Percentiles rank a stretch among this genome's conserved stretches.
These are phyloP conservation scores for Ophiocordyceps australis DNA, from an alignment of 2,329 filamentous ascomycete species.

Conservation along the genomic window DNA sequence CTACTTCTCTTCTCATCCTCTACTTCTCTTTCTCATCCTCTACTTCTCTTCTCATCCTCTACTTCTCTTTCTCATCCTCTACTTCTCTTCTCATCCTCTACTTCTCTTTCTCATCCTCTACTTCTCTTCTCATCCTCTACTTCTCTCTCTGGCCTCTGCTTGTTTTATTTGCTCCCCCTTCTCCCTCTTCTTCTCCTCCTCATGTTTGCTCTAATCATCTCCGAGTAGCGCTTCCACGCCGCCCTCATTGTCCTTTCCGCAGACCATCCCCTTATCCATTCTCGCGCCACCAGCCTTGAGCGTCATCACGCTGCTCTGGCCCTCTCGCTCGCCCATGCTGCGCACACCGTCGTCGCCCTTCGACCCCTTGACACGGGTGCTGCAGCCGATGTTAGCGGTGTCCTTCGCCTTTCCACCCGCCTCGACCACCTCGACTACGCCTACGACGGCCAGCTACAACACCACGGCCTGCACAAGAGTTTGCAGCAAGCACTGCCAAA, in stretches of 20 bases:
- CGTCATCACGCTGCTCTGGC: slow-evolving; percentile 53
- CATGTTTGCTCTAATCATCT: background rate
- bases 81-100: no score
- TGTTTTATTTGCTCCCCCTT: no score
- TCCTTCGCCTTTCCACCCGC: slow-evolving; percentile 50
- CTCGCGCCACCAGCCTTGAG: slow-evolving; percentile 46
- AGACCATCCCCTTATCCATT: slow-evolving; percentile 50
- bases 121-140: no score
- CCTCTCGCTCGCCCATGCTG: slow-evolving; percentile 55
- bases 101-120: no score
- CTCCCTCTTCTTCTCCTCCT: no score
- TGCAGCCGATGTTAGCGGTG: slow-evolving; percentile 82
- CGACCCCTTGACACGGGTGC: slow-evolving; percentile 69
- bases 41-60: no score
- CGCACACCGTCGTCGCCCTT: slow-evolving; percentile 51
- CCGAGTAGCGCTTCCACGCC: slow-evolving; percentile 37
- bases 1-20: no score
- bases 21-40: no score
- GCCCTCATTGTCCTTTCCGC: slow-evolving; percentile 52
- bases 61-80: no score
- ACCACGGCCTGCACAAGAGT: no score
- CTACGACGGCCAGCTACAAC: slow-evolving; percentile 12
- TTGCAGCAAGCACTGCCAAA: slow-evolving; percentile 8
- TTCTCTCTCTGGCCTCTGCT: no score
- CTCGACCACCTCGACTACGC: no score